Evolutionary conservation across 2,329 filamentous ascomycete species (phyloP).

Genomic region (Eurotiales sp.): DNA sequence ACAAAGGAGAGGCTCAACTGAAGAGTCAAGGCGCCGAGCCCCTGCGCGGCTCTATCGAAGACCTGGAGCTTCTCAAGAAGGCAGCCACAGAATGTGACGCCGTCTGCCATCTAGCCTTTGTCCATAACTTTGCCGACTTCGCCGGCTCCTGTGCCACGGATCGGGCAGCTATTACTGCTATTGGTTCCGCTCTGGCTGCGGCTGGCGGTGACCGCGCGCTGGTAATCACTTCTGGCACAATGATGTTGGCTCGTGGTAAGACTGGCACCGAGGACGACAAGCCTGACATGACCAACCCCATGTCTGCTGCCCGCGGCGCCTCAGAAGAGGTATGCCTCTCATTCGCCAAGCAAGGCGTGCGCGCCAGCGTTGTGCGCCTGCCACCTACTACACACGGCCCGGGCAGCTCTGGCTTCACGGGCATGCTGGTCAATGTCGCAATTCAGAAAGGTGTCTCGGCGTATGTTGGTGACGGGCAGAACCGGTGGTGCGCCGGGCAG

Average conservation of each 20-base stretch:
- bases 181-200: not conserved
- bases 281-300: not conserved
- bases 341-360: not conserved
- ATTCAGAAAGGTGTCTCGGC: slow-evolving; percentile 1
- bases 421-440: not conserved
- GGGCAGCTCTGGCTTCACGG: not conserved
- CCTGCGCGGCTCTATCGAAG: not conserved
- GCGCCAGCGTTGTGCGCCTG: not conserved
- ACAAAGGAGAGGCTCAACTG: not conserved
- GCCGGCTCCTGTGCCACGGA: not conserved
- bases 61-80: not conserved
- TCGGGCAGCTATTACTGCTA: not conserved
- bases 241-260: slow-evolving; percentile 6
- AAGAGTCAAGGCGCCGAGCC: not conserved
- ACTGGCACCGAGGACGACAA: not conserved
- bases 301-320: slow-evolving; percentile 1
- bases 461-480: slow-evolving; percentile 4
- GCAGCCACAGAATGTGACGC: not conserved
- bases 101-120: slow-evolving; percentile 6
- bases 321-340: not conserved
- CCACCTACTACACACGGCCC: slow-evolving; percentile 2
- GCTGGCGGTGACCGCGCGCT: slow-evolving; percentile 3
- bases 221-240: slow-evolving; percentile 7
- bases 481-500: slow-evolving; percentile 4
- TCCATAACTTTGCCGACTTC: slow-evolving; percentile 6